phyloP scores from a whole-genome alignment of 805 yeast genomes.

The Ogataea trehaloabstinens region DNA sequence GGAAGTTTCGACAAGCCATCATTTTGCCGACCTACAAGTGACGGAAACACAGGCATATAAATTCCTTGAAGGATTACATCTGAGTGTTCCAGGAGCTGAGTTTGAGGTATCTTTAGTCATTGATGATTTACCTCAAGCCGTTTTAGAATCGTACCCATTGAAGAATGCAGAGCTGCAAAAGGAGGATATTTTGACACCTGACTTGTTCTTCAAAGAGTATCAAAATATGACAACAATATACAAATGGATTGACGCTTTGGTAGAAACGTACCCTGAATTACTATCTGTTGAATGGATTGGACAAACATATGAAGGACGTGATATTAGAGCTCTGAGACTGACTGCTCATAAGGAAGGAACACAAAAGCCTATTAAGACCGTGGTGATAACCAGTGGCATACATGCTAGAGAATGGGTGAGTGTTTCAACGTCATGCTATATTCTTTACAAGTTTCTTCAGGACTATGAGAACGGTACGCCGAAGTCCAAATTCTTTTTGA shows the following conservation, averaged over 20 bases:
- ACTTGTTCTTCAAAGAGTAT: slow-evolving; percentile 68
- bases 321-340: slow-evolving; percentile 64
- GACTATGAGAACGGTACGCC: slow-evolving; percentile 41
- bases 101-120: slow-evolving; percentile 43
- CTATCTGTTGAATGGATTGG: slow-evolving; percentile 71
- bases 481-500: slow-evolving; percentile 46
- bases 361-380: slow-evolving; percentile 46
- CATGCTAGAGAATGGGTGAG: slow-evolving; percentile 93
- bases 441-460: slow-evolving; percentile 45
- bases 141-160: slow-evolving; percentile 53
- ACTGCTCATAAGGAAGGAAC: slow-evolving; percentile 42
- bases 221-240: slow-evolving; percentile 67
- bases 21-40: slow-evolving; percentile 47
- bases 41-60: slow-evolving; percentile 19
- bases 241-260: slow-evolving; percentile 65
- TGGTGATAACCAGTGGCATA: slow-evolving; percentile 78
- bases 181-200: slow-evolving; percentile 28
- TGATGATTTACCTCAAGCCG: slow-evolving; percentile 54
- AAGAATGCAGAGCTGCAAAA: slow-evolving; percentile 1
- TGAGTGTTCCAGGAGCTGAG: slow-evolving; percentile 7
- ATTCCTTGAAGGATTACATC: slow-evolving; percentile 16
- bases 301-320: slow-evolving; percentile 70
- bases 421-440: slow-evolving; percentile 63
- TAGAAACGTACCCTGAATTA: slow-evolving; percentile 60
- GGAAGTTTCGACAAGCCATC: slow-evolving; percentile 41